phyloP scores from a whole-genome alignment of 1,284 basidiomycete genomes.

The Boletellus deceptivus region DNA sequence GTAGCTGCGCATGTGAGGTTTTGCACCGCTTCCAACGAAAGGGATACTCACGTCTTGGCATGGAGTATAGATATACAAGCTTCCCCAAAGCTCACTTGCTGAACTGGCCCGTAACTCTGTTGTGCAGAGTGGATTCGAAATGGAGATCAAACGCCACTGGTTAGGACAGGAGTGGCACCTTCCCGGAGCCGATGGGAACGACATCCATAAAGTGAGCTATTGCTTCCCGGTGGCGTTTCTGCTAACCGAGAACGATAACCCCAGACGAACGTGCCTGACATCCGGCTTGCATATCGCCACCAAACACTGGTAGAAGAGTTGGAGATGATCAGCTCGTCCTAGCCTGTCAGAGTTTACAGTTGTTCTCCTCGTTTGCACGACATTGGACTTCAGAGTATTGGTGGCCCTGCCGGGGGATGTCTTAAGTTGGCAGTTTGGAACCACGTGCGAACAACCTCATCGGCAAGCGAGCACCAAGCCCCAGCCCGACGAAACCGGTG shows the following conservation, averaged over 20 bases:
- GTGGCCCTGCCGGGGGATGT: too few species aligned
- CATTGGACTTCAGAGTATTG: neutral
- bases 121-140: slow-evolving; percentile 96
- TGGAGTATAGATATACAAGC: slow-evolving; percentile 76
- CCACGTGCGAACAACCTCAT: too few species aligned
- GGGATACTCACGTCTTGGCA: neutral
- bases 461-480: neutral
- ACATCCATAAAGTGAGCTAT: slow-evolving; percentile 77
- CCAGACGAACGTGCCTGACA: slow-evolving; percentile 96
- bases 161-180: slow-evolving; percentile 88
- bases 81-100: slow-evolving; percentile 79
- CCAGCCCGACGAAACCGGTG: neutral
- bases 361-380: neutral
- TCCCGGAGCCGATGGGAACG: slow-evolving; percentile 85
- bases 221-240: slow-evolving; percentile 9
- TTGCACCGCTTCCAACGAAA: neutral
- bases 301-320: slow-evolving; percentile 88
- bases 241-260: slow-evolving; percentile 8
- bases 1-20: slow-evolving; percentile 87
- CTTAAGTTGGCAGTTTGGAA: too few species aligned
- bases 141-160: slow-evolving; percentile 99
- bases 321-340: slow-evolving; percentile 52
- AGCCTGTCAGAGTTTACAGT: neutral
- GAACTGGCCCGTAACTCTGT: slow-evolving; percentile 97
- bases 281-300: slow-evolving; percentile 85